A percentile compares a stretch with the other conserved stretches of the same genome.
Evolutionary conservation across 192 early-diverging fungal species (phyloP).

Genomic region (Haplosporangium gracile): DNA sequence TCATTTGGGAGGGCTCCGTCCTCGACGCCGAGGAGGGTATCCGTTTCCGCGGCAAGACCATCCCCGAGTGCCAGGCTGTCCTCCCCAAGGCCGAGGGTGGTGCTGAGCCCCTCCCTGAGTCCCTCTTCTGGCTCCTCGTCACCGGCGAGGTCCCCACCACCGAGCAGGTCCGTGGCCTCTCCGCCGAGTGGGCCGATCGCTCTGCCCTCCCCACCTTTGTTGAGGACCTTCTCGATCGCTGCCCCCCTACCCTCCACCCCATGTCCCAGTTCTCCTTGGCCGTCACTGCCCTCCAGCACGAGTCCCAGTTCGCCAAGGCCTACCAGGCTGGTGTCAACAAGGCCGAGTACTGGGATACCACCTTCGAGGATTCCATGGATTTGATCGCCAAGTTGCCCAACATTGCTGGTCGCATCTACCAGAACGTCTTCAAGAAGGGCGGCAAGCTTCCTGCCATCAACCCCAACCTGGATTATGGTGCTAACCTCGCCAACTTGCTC

Average conservation of each 20-base stretch:
- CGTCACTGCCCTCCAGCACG: slow-evolving; percentile 97
- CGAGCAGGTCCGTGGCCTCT: slow-evolving; percentile 91
- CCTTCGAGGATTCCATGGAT: slow-evolving; percentile 98
- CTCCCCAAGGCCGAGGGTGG: slow-evolving; percentile 92
- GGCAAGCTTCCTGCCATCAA: slow-evolving; percentile 93
- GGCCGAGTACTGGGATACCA: slow-evolving; percentile 96
- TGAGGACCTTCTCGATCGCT: slow-evolving; percentile 97
- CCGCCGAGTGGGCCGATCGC: slow-evolving; percentile 97
- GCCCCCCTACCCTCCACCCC: slow-evolving; percentile 98
- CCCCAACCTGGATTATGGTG: slow-evolving; percentile 90
- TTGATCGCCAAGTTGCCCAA: slow-evolving; percentile 98
- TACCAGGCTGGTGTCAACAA: slow-evolving; percentile 94
- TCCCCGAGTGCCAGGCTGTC: slow-evolving; percentile 94
- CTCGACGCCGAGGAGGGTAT: slow-evolving; percentile 99
- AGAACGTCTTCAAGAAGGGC: slow-evolving; percentile 96
- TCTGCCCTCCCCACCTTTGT: slow-evolving; percentile 94
- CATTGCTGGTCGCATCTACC: slow-evolving; percentile 98
- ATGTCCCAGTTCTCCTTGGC: slow-evolving; percentile 99
- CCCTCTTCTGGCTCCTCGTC: slow-evolving; percentile 97
- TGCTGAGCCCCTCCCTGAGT: slow-evolving; percentile 96
- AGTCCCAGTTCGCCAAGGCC: slow-evolving; percentile 96
- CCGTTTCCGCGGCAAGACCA: slow-evolving; percentile 96
- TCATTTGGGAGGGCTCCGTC: slow-evolving; percentile 98
- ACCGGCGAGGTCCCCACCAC: slow-evolving; percentile 97
- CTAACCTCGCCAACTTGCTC: slow-evolving; percentile 96